phyloP scores from a whole-genome alignment of 164 flowering plant species.

The Stephania cephalantha region DNA sequence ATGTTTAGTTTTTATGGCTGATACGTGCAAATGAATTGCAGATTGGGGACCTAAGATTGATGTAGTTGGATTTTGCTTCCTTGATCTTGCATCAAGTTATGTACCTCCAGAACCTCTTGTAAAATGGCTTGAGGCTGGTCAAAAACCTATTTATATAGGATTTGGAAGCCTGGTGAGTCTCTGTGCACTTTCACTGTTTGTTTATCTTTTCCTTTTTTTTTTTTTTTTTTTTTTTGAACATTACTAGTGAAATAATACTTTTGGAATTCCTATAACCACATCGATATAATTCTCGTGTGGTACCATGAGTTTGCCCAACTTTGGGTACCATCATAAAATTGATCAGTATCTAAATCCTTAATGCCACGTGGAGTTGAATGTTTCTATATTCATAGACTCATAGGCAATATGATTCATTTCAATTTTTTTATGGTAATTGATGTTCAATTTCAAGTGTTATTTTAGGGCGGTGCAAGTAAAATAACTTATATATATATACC shows the following conservation, averaged over 20 bases:
- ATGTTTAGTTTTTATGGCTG: not conserved
- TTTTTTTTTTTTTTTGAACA: not conserved
- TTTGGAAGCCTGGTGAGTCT: conserved; percentile 97
- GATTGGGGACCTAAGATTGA: conserved; percentile 98
- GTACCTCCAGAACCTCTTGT: conserved; percentile 77
- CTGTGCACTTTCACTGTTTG: no score
- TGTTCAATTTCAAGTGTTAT: not conserved
- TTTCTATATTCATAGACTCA: no score
- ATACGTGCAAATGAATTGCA: conserved; percentile 29
- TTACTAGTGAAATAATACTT: not conserved
- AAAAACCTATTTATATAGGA: conserved; percentile 88
- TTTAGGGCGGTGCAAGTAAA: not conserved
- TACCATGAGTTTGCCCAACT: not conserved
- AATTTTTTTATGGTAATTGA: not conserved
- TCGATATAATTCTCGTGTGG: not conserved
- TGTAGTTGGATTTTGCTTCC: conserved; percentile 98
- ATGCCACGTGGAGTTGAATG: not conserved
- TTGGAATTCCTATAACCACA: not conserved
- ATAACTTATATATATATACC: no score
- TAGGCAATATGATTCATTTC: not conserved
- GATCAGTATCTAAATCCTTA: not conserved
- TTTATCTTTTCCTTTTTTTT: conserved; percentile 8
- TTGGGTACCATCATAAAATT: not conserved
- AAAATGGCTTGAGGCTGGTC: conserved; percentile 77
- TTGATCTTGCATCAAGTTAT: conserved; percentile 93